Evolutionary conservation across 371 early-diverging fungal genomes (phyloP).

Genomic region (Circinella umbellata): DNA sequence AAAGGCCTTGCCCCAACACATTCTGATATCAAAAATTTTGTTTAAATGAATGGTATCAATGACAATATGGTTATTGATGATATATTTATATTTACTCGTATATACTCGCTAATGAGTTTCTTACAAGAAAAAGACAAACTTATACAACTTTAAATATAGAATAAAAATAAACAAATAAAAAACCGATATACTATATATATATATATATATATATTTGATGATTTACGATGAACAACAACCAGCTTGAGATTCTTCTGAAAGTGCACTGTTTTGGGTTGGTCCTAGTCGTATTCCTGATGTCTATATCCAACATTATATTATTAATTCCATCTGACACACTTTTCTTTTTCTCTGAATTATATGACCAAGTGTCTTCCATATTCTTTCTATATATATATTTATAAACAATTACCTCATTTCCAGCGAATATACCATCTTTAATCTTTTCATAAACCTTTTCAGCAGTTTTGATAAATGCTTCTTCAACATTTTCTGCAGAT

Average conservation of each 20-base stretch:
- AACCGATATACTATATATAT: not conserved
- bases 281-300: conserved; percentile 61
- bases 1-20: too few species aligned
- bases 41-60: too few species aligned
- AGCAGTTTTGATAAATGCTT: conserved; percentile 79
- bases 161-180: not conserved
- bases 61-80: too few species aligned
- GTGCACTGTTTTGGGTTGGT: conserved; percentile 45
- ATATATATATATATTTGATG: not conserved
- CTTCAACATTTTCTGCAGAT: conserved; percentile 90
- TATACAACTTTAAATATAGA: too few species aligned
- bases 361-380: not conserved
- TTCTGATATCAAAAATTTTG: too few species aligned
- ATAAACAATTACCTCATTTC: conserved; percentile 61
- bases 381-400: not conserved
- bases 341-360: too few species aligned
- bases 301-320: conserved; percentile 21
- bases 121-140: too few species aligned
- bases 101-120: too few species aligned
- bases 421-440: conserved; percentile 75
- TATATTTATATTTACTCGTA: too few species aligned
- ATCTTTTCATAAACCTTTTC: conserved; percentile 86
- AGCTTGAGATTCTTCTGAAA: conserved; percentile 43
- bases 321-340: not conserved
- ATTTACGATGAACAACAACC: conserved; percentile 32